Evolutionary conservation across 2,329 filamentous ascomycete genomes (phyloP).

Genomic region (Colletotrichum musicola): DNA sequence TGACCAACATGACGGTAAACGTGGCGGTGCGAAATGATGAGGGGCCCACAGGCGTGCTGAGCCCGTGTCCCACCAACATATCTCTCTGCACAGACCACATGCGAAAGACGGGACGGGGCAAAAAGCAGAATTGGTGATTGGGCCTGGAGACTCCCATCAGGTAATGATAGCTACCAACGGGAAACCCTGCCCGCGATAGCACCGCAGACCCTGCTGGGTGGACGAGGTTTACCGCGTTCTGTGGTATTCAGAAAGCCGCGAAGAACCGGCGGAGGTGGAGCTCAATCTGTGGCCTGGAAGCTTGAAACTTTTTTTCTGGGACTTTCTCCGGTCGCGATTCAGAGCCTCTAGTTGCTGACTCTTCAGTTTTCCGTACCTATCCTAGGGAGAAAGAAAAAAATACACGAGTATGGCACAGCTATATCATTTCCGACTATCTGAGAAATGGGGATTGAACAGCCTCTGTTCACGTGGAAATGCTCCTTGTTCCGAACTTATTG

Average conservation of each 20-base stretch:
- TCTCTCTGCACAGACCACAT: constrained; percentile 7
- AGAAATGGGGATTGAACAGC: background rate
- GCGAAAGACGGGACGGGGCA: background rate
- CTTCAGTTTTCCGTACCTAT: background rate
- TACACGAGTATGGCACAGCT: background rate
- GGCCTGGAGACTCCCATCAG: constrained; percentile 22
- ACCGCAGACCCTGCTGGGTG: constrained; percentile 25
- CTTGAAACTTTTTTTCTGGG: constrained; percentile 25
- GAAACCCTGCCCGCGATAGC: constrained; percentile 24
- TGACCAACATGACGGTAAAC: background rate
- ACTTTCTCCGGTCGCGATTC: constrained; percentile 20
- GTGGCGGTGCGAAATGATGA: background rate
- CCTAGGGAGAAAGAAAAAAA: background rate
- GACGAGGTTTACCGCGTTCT: background rate
- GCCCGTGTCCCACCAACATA: background rate
- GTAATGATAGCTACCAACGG: constrained; percentile 24
- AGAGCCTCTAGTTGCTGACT: constrained; percentile 5
- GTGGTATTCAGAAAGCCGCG: constrained; percentile 27
- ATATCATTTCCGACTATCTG: background rate
- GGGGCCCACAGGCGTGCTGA: background rate
- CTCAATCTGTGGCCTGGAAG: constrained; percentile 19
- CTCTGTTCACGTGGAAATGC: background rate
- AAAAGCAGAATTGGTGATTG: constrained; percentile 19
- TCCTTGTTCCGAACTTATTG: background rate
- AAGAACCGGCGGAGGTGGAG: constrained; percentile 37